Base-by-base conservation (phyloP, 495 filamentous ascomycete genomes). In the Chlorociboria aeruginascens region DNA sequence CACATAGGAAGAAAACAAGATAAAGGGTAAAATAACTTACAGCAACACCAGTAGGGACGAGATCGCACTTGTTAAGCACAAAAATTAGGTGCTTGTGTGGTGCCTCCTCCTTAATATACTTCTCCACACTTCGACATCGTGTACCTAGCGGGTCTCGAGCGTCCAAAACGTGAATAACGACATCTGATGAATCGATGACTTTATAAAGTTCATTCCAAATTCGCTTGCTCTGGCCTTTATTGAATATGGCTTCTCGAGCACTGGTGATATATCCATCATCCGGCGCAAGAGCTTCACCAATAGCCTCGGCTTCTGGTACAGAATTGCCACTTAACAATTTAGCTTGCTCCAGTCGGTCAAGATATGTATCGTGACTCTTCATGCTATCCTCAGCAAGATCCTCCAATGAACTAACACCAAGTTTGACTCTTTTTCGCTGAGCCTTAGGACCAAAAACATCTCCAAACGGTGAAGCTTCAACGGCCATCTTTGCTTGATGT, bases 161-260 rank as follows among this genome's bases (percentile, higher is more conserved):
- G 67, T 97, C 90, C 4, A 97, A 65, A n/a, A 94, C 85, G 56
- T 96, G 90, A 30, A 97, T 82, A 30, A 97, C 77, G 20, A 97
- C 88, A 61, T 97, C 90, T n/a, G 87, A 90, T 7, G 87, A 89
- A 65, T 95, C 88, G 25, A 97, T 88, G 58, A 95, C 87, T 67
- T 98, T 95, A 69, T 90, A 95, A n/a, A 98, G 65, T 57, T 98
- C 92, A 64, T 96, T 96, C 89, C 89, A 97, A 55, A 98, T 98
- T 41, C 92, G 73, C 65, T 92, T 93, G 53, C 79, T 85, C 62
- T 94, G 86, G 12, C 92, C 92, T 69, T 98, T 98, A 43, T 69
- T 80, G 67, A 98, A 98, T 43, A 98, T 84, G 20, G 88, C 76
- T 57, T 98, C 92, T 49, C 83, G 73, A 16, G 89, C 86, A 37